Conservation (phyloP, 1,284 basidiomycete genomes). For the Melampsora americana region DNA sequence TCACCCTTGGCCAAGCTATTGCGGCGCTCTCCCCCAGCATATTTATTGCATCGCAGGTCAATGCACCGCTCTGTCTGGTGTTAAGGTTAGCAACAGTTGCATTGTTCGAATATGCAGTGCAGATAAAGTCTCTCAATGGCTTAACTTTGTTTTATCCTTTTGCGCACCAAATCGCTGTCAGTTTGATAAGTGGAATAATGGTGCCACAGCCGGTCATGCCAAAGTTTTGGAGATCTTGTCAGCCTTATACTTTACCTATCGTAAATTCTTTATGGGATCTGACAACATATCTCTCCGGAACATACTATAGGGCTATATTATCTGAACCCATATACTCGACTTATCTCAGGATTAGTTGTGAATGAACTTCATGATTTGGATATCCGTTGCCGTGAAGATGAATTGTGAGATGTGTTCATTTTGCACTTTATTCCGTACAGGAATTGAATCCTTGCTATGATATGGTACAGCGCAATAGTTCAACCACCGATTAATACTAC, state of each 20-base stretch:
- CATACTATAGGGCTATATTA: slow-evolving; percentile 46
- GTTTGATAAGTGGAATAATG: slow-evolving; percentile 62
- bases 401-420: slow-evolving; percentile 61
- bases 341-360: slow-evolving; percentile 64
- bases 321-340: slow-evolving; percentile 53
- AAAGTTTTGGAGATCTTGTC: slow-evolving; percentile 73
- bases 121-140: slow-evolving; percentile 58
- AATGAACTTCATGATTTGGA: slow-evolving; percentile 73
- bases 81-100: too few relatives aligned
- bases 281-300: not conserved
- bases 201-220: slow-evolving; percentile 60
- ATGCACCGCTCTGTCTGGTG: slow-evolving; percentile 66
- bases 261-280: slow-evolving; percentile 48
- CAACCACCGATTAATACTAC: slow-evolving; percentile 71
- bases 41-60: slow-evolving; percentile 66
- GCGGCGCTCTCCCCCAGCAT: slow-evolving; percentile 73
- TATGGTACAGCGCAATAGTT: slow-evolving; percentile 73
- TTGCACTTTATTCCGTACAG: slow-evolving; percentile 62
- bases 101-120: too few relatives aligned
- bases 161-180: too few relatives aligned
- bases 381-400: slow-evolving; percentile 63
- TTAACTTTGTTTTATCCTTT: slow-evolving; percentile 63
- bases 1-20: slow-evolving; percentile 68
- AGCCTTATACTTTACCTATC: slow-evolving; percentile 62
- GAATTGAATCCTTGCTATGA: slow-evolving; percentile 41